Conservation (phyloP, 2,329 filamentous ascomycete species). For the Endoconidiophora laricicola region DNA sequence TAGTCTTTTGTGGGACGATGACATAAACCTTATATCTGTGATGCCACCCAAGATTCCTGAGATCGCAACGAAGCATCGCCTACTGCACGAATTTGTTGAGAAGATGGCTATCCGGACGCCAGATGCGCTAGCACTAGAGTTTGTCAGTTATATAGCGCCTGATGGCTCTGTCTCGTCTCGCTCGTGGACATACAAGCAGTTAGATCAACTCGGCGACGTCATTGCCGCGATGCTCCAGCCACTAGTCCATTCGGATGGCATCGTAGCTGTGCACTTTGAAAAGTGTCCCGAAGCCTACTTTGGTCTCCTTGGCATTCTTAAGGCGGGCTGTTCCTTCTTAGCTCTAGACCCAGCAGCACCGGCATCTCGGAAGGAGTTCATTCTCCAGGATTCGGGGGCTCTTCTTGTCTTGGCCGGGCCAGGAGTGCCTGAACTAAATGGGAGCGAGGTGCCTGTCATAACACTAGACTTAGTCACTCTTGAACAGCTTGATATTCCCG, state of each 20-base stretch:
- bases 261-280: slow-evolving; percentile 65
- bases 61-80: slow-evolving; percentile 38
- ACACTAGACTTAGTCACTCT: slow-evolving; percentile 21
- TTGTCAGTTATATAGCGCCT: slow-evolving; percentile 41
- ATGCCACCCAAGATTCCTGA: slow-evolving; percentile 40
- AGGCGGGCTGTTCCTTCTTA: slow-evolving; percentile 66
- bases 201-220: slow-evolving; percentile 54
- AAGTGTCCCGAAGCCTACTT: slow-evolving; percentile 78
- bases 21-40: slow-evolving; percentile 42
- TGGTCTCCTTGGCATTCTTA: slow-evolving; percentile 64
- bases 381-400: slow-evolving; percentile 55
- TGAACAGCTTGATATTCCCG: background rate
- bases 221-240: slow-evolving; percentile 48
- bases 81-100: slow-evolving; percentile 71
- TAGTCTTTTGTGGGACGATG: slow-evolving; percentile 17
- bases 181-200: slow-evolving; percentile 56
- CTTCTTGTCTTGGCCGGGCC: slow-evolving; percentile 42
- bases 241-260: slow-evolving; percentile 35
- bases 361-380: slow-evolving; percentile 56
- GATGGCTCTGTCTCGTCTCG: background rate
- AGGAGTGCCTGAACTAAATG: background rate
- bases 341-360: slow-evolving; percentile 65
- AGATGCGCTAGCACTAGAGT: slow-evolving; percentile 54
- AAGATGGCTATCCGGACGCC: slow-evolving; percentile 38
- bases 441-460: slow-evolving; percentile 18